Percentiles rank a stretch among this genome's conserved stretches.
Evolutionary conservation across 2,329 filamentous ascomycete species (phyloP).

Genomic region (Thielaviopsis cerberus): DNA sequence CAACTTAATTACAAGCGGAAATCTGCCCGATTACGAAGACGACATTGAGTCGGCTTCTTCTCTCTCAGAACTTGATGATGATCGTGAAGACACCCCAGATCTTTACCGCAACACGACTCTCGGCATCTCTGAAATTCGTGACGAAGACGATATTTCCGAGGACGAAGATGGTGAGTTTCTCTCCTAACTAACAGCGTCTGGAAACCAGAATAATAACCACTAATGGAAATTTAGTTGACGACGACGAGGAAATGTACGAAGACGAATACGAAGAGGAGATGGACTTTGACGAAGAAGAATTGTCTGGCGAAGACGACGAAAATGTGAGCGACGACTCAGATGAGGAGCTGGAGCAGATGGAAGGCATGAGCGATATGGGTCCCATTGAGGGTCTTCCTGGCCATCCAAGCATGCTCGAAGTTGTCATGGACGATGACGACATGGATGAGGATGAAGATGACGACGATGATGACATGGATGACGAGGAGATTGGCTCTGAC

Average conservation of each 20-base stretch:
- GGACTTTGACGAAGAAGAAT: constrained; percentile 70
- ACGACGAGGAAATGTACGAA: constrained; percentile 83
- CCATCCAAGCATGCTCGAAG: constrained; percentile 44
- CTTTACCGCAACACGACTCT: constrained; percentile 90
- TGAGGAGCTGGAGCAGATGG: constrained; percentile 22
- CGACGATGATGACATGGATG: constrained; percentile 32
- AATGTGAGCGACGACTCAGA: constrained; percentile 83
- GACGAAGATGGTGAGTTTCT: constrained; percentile 32
- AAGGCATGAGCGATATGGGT: constrained; percentile 53
- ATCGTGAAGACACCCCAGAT: constrained; percentile 88
- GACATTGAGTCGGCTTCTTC: constrained; percentile 78
- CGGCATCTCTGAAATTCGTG: constrained; percentile 76
- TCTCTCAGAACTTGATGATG: constrained; percentile 70
- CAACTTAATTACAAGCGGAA: constrained; percentile 50
- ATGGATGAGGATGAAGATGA: constrained; percentile 34
- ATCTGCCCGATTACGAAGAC: constrained; percentile 51
- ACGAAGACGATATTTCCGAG: constrained; percentile 35
- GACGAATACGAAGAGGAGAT: constrained; percentile 86
- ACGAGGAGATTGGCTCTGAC: constrained; percentile 34
- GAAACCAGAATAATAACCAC: too few relatives aligned
- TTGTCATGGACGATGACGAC: constrained; percentile 62
- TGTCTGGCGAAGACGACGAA: constrained; percentile 61
- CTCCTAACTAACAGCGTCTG: not conserved
- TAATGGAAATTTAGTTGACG: constrained; percentile 28
- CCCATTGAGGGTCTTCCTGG: constrained; percentile 59